Conservation (phyloP, 345 rosid species). For the Trapa bicornis region DNA sequence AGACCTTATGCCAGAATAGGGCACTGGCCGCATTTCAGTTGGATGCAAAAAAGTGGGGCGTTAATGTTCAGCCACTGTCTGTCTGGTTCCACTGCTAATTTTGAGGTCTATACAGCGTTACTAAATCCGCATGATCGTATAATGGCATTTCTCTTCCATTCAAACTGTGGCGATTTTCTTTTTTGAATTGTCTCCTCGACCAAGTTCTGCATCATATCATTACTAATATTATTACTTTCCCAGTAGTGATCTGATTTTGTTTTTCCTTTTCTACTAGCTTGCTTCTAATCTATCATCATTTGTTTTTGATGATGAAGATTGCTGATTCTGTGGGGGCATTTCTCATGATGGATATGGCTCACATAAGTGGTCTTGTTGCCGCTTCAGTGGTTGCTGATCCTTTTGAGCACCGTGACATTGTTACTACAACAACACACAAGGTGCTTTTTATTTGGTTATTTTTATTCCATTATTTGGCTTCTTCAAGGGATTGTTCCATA, state of each 20-base stretch:
- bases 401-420: conserved; percentile 79
- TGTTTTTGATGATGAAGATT: conserved; percentile 37
- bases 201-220: background rate
- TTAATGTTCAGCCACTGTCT: conserved; percentile 89
- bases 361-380: conserved; percentile 89
- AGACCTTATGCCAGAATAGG: conserved; percentile 73
- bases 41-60: conserved; percentile 74
- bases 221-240: conserved; percentile 70
- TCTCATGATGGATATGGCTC: conserved; percentile 99
- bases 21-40: conserved; percentile 73
- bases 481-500: background rate
- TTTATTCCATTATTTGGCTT: background rate
- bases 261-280: background rate
- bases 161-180: background rate
- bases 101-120: conserved; percentile 87
- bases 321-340: conserved; percentile 89
- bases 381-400: conserved; percentile 86
- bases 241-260: conserved; percentile 7
- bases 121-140: conserved; percentile 81
- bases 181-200: background rate
- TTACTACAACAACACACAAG: conserved; percentile 92
- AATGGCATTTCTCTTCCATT: conserved; percentile 39
- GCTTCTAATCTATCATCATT: conserved; percentile 11
- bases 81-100: conserved; percentile 98
- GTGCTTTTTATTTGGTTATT: conserved; percentile 15